A percentile compares a stretch with the other conserved stretches of the same genome.
These are phyloP conservation scores for Smittium culicis DNA, from an alignment of 371 early-diverging fungal species.

Conservation along the genomic window DNA sequence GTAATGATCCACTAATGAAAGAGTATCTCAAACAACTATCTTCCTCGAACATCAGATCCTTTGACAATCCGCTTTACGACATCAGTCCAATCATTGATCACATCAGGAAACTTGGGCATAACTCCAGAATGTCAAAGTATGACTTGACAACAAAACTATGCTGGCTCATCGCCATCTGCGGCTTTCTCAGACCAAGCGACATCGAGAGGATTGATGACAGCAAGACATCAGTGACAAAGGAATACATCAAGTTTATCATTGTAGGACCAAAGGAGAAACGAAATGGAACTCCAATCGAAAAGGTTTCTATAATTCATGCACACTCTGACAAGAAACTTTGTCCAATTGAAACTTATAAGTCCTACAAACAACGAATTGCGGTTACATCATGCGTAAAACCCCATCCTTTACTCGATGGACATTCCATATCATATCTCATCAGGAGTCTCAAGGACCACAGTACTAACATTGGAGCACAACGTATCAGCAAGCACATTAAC, in stretches of 20 bases:
- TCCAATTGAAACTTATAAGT: neutral
- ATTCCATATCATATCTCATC: neutral
- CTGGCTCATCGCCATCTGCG: neutral
- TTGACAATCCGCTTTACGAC: neutral
- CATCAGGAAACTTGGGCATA: neutral
- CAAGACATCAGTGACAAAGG: neutral
- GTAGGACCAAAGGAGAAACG: constrained; percentile 1
- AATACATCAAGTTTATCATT: neutral
- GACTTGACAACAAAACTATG: neutral
- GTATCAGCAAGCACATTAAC: neutral
- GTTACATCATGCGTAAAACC: neutral
- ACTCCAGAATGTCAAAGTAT: neutral
- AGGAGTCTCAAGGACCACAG: neutral
- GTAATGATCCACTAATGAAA: neutral
- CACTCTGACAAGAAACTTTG: neutral
- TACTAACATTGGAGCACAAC: neutral
- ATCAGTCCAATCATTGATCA: neutral
- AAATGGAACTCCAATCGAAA: neutral
- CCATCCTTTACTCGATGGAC: neutral
- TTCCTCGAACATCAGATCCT: neutral
- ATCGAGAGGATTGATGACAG: neutral
- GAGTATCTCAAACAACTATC: neutral
- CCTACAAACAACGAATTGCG: neutral
- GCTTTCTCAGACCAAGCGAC: neutral
- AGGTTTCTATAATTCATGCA: neutral